Evolutionary conservation across 768 basidiomycete species (phyloP), one percentile per base, ranked within the genome.

Genomic region (Podaxis rugospora): DNA sequence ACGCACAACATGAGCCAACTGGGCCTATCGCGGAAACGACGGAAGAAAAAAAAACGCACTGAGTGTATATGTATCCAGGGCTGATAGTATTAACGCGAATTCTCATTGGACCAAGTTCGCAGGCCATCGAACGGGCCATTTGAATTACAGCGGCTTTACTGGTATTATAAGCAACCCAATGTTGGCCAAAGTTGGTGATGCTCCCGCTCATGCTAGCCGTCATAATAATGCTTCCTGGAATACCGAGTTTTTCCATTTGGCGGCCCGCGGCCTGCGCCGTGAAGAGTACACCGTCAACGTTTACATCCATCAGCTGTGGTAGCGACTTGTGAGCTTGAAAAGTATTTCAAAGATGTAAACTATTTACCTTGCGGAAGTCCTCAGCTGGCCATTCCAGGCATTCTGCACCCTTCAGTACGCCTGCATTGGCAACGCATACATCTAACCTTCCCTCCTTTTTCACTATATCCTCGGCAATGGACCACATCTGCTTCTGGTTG

Each of bases 111-210:
- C 87, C 89, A 1, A 91, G 80, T 66, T 92, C 90, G 68, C 87
- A 88, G 2, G 88, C 89, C 82, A 92, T 82, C 65, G 85, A 88
- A 39, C 90, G 84, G 2, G 76, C 83, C 86, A 90, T 88, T 73
- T 92, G 90, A 36, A 90, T 63, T n/a, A 92, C 86, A n/a, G 86
- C 90, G 1, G 86, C 78, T 73, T 91, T 92, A 71, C 83, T 85
- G 21, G 83, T 81, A 69, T 89, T 90, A 72, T 91, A 91, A 1
- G 86, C 84, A 39, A 85, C 79, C 86, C 86, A 90, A 16, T 82
- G 78, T 63, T 87, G 86, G 64, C 59, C 64, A 65, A 68, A 49
- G 72, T 88, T 89, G 47, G 87, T 79, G 59, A 90, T 78, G 40
- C 78, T 80, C 0, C 84, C 86, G 14, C 79, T 82, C 81, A 87